Percentiles rank a stretch among this genome's conserved stretches.
Conservation (phyloP, 2,329 filamentous ascomycete genomes). For the Tolypocladium paradoxum region DNA sequence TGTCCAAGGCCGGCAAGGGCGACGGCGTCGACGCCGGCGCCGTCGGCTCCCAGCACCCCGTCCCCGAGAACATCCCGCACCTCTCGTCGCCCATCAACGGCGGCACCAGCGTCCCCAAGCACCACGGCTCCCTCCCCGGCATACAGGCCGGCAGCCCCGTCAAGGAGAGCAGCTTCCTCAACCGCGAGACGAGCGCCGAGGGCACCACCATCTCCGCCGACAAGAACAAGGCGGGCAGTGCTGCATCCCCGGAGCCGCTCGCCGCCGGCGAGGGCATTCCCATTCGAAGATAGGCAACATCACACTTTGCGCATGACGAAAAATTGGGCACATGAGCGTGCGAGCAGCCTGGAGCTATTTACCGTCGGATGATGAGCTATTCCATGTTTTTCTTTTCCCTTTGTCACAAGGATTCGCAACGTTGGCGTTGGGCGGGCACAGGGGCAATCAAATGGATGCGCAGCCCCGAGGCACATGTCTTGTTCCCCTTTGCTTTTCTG, state of each 20-base stretch:
- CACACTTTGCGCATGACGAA: neutral
- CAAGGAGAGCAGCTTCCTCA: conserved; percentile 82
- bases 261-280: conserved; percentile 39
- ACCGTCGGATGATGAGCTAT: neutral
- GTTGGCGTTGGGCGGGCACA: conserved; percentile 5
- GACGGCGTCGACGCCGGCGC: conserved; percentile 87
- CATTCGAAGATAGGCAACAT: conserved; percentile 43
- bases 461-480: neutral
- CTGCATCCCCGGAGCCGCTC: conserved; percentile 9
- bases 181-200: conserved; percentile 68
- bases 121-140: conserved; percentile 32
- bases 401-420: conserved; percentile 2
- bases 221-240: conserved; percentile 26
- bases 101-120: conserved; percentile 22
- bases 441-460: conserved; percentile 1
- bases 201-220: conserved; percentile 23
- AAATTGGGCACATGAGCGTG: neutral
- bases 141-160: conserved; percentile 65
- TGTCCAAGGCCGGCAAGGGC: conserved; percentile 95
- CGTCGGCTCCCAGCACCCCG: conserved; percentile 88
- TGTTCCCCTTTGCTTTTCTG: neutral
- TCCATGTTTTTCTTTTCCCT: neutral
- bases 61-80: conserved; percentile 91
- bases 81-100: conserved; percentile 54
- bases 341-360: neutral